A percentile compares a stretch with the other conserved stretches of the same genome.
These are phyloP conservation scores for Xylariaceae sp. DNA, from an alignment of 2,329 filamentous ascomycete species.

Conservation along the genomic window DNA sequence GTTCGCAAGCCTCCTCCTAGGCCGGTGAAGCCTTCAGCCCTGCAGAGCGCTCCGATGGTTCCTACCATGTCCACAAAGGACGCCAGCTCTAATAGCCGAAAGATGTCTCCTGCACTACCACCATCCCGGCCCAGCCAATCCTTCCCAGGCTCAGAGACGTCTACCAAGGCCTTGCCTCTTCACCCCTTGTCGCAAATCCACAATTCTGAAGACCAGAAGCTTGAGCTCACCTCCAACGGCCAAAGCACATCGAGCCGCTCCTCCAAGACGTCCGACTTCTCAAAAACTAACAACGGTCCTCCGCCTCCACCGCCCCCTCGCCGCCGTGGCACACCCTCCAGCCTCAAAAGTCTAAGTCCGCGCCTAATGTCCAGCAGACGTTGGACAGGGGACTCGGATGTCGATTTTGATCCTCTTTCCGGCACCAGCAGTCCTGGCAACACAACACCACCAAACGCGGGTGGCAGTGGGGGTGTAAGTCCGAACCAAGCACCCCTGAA, in stretches of 20 bases:
- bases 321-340: conserved; percentile 51
- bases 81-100: conserved; percentile 1
- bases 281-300: conserved; percentile 21
- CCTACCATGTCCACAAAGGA: conserved; percentile 28
- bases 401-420: conserved; percentile 50
- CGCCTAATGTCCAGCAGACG: conserved; percentile 32
- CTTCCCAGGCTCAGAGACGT: conserved; percentile 26
- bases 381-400: conserved; percentile 47
- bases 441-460: conserved; percentile 23
- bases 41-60: conserved; percentile 52
- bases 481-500: conserved; percentile 49
- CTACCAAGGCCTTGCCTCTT: conserved; percentile 30
- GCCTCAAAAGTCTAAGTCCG: conserved; percentile 35
- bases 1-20: conserved; percentile 52
- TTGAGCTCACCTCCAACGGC: neutral
- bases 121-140: conserved; percentile 48
- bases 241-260: neutral
- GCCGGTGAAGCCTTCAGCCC: conserved; percentile 63
- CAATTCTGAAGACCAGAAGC: conserved; percentile 46
- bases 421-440: conserved; percentile 31
- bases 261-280: neutral
- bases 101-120: conserved; percentile 44
- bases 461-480: conserved; percentile 26
- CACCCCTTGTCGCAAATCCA: conserved; percentile 51
- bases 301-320: conserved; percentile 57